Evolutionary conservation across 345 rosid species (phyloP), one percentile per base, ranked within the genome.

Genomic region (Aurinia saxatilis): DNA sequence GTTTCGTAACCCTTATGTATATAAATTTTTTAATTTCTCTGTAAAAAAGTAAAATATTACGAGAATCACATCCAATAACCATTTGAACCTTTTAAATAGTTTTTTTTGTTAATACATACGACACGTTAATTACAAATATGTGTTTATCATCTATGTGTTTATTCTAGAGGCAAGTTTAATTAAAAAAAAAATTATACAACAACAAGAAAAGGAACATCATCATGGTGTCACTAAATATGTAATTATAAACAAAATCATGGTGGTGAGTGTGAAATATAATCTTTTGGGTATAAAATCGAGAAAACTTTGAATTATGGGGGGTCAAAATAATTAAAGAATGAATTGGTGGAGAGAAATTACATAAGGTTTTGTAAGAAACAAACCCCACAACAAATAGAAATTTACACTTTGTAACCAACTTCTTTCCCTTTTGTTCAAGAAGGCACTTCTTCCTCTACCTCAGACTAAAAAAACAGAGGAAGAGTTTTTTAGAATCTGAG

Each of bases 401-500:
- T 65, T 60, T 71, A 71, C 71, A 65, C 50, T 63, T 65, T 64
- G 31, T 17, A 23, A 58, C 67, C 67, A 41, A 54, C 55, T 50
- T 65, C 60, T 65, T 63, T 71, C 45, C 60, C 55, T 48, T 47
- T 31, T 10, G 25, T 42, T 38, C 38, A 48, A 17, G 31, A 66
- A 56, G 55, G 15, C n/a, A 27, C 31, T 27, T 27, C 31, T 27
- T 27, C 10, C 61, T 52, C 70, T 45, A 42, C 57, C 72, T 50
- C 55, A 34, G 50, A 38, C 71, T 64, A 56, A 56, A 63, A 66
- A 71, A 65, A 65, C 54, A 50, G 71, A 72, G 72, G 72, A 72
- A 52, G 67, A 65, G 66, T 39, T 72, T 64, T 44, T 44, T n/a
- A 33, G 49, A 57, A 49, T 33, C 59, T 40, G 73, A 71, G 77